Conservation (phyloP, 768 basidiomycete species). For the Inosperma sp. region DNA sequence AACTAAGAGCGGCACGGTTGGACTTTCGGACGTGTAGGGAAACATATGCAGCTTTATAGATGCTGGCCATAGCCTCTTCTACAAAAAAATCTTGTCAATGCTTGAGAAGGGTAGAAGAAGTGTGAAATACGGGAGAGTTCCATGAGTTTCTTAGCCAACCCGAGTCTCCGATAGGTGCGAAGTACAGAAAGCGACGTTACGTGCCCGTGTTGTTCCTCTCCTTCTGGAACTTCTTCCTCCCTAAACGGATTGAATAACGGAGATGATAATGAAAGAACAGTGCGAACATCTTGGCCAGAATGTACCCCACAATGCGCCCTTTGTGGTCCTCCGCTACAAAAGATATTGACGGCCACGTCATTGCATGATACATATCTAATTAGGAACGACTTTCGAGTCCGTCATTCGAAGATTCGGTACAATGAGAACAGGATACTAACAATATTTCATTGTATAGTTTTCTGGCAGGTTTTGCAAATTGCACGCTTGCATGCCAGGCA, state of each 20-base stretch:
- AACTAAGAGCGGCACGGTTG: constrained; percentile 85
- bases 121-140: constrained; percentile 66
- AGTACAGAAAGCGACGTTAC: constrained; percentile 96
- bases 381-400: neutral
- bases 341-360: constrained; percentile 92
- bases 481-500: constrained; percentile 89
- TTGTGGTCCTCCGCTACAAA: constrained; percentile 90
- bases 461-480: constrained; percentile 93
- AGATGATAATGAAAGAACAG: neutral
- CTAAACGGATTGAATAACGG: neutral
- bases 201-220: constrained; percentile 75
- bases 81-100: constrained; percentile 2
- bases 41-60: constrained; percentile 82
- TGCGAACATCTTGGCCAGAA: constrained; percentile 88
- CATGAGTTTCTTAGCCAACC: constrained; percentile 93
- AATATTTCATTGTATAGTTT: constrained; percentile 82
- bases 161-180: constrained; percentile 83
- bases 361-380: constrained; percentile 79
- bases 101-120: neutral
- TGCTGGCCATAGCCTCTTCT: constrained; percentile 89
- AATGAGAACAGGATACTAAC: constrained; percentile 34
- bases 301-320: constrained; percentile 90
- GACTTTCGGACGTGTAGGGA: constrained; percentile 91
- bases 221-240: constrained; percentile 41
- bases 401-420: neutral